phyloP scores from a whole-genome alignment of 305 asterid genomes.

The Nicotiana rustica region DNA sequence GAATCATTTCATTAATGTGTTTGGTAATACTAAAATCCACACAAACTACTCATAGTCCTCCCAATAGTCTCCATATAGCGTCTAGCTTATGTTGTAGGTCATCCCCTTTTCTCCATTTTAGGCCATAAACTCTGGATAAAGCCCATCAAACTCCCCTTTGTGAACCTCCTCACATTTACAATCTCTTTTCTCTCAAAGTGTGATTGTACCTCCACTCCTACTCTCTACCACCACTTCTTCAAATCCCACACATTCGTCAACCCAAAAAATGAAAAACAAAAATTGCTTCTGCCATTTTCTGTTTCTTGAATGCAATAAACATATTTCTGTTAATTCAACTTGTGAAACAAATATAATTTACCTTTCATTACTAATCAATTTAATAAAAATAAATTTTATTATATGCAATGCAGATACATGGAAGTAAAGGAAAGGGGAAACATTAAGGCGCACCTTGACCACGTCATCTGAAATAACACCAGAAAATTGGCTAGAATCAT shows the following conservation, averaged over 20 bases:
- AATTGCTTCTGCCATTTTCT: too few species aligned
- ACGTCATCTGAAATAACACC: constrained; percentile 97
- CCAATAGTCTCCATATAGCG: background rate
- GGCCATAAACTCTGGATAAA: background rate
- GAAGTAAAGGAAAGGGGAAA: constrained; percentile 5
- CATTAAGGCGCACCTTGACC: constrained; percentile 64
- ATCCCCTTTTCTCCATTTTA: background rate
- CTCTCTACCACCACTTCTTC: background rate
- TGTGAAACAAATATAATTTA: constrained; percentile 14
- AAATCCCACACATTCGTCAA: background rate
- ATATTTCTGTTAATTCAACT: background rate
- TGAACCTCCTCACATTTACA: background rate
- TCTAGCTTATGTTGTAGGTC: background rate
- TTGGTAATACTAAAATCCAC: background rate
- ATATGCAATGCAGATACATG: background rate
- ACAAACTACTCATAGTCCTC: background rate
- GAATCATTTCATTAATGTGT: background rate
- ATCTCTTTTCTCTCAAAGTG: background rate
- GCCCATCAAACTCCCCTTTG: background rate
- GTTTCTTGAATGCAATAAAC: too few species aligned
- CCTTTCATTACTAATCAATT: background rate
- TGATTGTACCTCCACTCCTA: background rate
- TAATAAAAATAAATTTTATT: too few species aligned
- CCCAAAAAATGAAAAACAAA: background rate
- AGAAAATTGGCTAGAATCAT: constrained; percentile 86